Percentiles rank a stretch among this genome's conserved stretches.
These are phyloP conservation scores for Verbena officinalis DNA, from an alignment of 257 asterid species.

Conservation along the genomic window DNA sequence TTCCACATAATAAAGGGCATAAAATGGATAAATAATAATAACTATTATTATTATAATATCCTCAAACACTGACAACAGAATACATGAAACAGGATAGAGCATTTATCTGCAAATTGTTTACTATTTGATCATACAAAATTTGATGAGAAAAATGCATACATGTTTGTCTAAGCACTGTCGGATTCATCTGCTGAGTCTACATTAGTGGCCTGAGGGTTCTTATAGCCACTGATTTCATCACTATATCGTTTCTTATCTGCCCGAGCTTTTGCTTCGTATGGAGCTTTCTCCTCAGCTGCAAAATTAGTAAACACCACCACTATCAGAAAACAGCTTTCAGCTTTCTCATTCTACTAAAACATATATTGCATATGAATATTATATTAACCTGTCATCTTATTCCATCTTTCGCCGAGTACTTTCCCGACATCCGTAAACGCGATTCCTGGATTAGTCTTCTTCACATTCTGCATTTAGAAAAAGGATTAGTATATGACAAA, in stretches of 20 bases:
- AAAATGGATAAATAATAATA: too few relatives aligned
- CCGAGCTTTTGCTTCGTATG: constrained; percentile 77
- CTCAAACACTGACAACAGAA: too few relatives aligned
- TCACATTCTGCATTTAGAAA: constrained; percentile 55
- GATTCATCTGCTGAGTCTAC: constrained; percentile 59
- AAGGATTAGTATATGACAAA: neutral
- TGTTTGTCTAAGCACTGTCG: constrained; percentile 43
- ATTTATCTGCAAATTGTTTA: too few relatives aligned
- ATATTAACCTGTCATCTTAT: constrained; percentile 72
- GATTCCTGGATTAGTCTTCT: constrained; percentile 78
- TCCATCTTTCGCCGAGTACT: constrained; percentile 88
- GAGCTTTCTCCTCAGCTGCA: constrained; percentile 86
- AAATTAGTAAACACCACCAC: constrained; percentile 10
- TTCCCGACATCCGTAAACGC: constrained; percentile 70
- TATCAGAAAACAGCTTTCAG: neutral
- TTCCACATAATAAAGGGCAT: too few relatives aligned
- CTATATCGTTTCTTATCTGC: constrained; percentile 80
- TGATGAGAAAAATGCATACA: too few relatives aligned
- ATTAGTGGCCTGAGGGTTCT: constrained; percentile 52
- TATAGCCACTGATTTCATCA: constrained; percentile 68
- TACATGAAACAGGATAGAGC: too few relatives aligned
- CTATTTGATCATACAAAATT: too few relatives aligned
- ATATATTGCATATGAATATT: neutral
- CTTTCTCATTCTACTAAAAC: neutral
- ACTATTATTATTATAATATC: too few relatives aligned